Base-by-base conservation (phyloP, 139 green algal species). In the Volvox reticuliferus region DNA sequence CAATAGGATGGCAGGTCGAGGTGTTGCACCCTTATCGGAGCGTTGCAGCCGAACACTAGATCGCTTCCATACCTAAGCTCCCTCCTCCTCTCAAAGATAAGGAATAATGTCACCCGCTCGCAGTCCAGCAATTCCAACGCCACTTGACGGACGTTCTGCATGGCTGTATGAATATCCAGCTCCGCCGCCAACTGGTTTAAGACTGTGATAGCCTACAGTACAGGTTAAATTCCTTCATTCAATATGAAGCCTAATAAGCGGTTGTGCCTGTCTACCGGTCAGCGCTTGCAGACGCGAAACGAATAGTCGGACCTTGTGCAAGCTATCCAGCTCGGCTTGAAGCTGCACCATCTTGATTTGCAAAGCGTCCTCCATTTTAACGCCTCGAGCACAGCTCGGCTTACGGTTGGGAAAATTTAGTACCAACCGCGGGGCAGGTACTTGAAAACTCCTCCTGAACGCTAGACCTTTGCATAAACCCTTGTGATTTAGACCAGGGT, bases 71-170 rank as follows among this genome's bases (percentile, higher is more conserved):
- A 95, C 93, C 94, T 94, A 32, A 96, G 94, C 84, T 97, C 94
- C 5, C 82, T 76, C 14, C 91, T 79, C 17, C 83, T 35, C 18
- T 93, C 89, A 67, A 96, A 94, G 5, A 97, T 89, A 0, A 96
- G 89, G 86, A 97, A 97, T 62, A 96, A 87, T 0, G 93, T 96
- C 12, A 96, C 94, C 12, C 89, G 87, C 30, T 96, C 94, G 55
- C 95, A 97, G 24, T 94, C 87, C n/a, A 96, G 90, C 61, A 97
- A 82, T 79, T 96, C 93, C 69, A 97, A 87, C 35, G 93, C 93
- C 24, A 95, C 92, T 22, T 94, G 81, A 26, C 94, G 92, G 0
- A 96, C 92, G 28, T 88, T 94, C 75, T 92, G 73, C 88, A 97
- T 95, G 0, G 94, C 93, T 28, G 80, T 81, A 65, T 95, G 85